Evolutionary conservation across 306 rosid genomes (phyloP), one percentile per base, ranked within the genome.

Genomic region (Corylus avellana): DNA sequence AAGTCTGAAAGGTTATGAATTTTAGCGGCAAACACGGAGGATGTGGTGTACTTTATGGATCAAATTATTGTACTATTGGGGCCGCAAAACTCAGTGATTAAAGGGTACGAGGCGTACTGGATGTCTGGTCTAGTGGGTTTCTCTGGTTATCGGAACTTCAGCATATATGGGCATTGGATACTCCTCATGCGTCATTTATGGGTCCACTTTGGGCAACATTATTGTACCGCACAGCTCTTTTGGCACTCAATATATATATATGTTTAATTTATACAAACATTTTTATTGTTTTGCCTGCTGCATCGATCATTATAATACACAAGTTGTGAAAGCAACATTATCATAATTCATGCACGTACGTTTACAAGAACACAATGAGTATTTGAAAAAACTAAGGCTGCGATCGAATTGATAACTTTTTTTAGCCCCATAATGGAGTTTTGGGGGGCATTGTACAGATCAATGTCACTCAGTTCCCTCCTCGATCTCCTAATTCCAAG

Each of bases 11-110:
- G 13, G 1, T 42, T 42, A 17, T 39, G 7, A 42, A 39, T 67
- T 3, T 8, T n/a, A 67, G 72, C 50, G 1, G 27, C 46, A 67
- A 18, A 17, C 50, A 42, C 7, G 16, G 50, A 67, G 3, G 29
- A 20, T 18, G 72, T n/a, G 25, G 16, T 0, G 13, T 39, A 18
- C 8, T 67, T 67, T 39, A n/a, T 18, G 1, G 47, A 18, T 9
- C 4, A 27, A 67, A 67, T 67, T 42, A 67, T 67, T 39, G 72
- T 67, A 67, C 51, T 3, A 67, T 8, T 67, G 72, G 72, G 29
- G 72, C 18, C 7, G 50, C 72, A 42, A 37, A 68, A 68, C 9
- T n/a, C 48, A 18, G 51, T 44, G 51, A 67, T 67, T 67, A 18
- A 39, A 9, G 71, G 48, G 70, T 64, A 64, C 70, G 70, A 8